These are phyloP conservation scores for Piper longum DNA, from an alignment of 164 flowering plant genomes.

Conservation along the genomic window DNA sequence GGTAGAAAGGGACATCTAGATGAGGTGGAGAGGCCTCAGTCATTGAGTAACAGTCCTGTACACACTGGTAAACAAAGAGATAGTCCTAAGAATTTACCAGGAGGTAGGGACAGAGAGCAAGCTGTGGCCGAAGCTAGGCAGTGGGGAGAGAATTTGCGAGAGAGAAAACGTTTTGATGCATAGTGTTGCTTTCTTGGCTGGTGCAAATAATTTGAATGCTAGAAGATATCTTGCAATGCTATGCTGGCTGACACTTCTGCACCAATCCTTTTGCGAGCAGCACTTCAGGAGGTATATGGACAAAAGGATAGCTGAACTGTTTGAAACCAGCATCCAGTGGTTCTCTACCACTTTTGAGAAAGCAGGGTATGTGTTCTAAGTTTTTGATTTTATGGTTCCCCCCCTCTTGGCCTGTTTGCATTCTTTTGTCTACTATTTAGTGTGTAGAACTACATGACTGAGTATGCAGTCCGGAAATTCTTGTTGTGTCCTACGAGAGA, in stretches of 20 bases:
- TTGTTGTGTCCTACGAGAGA: neutral
- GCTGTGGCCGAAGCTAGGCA: conserved; percentile 7
- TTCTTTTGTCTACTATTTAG: neutral
- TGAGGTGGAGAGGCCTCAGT: conserved; percentile 2
- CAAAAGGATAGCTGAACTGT: neutral
- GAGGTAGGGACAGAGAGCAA: conserved; percentile 5
- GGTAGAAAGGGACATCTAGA: conserved; percentile 6
- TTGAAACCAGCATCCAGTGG: neutral
- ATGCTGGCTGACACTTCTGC: no score
- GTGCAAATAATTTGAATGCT: neutral
- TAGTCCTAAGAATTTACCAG: conserved; percentile 7
- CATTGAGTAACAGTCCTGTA: conserved; percentile 5
- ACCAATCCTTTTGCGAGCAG: neutral
- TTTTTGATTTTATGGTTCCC: no score
- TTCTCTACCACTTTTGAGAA: neutral
- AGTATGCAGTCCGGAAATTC: neutral
- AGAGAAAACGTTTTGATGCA: conserved; percentile 1
- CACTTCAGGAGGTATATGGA: neutral
- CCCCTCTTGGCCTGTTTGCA: no score
- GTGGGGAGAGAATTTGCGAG: conserved; percentile 9
- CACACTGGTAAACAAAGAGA: conserved; percentile 14
- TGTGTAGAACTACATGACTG: neutral
- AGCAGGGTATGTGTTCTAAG: neutral
- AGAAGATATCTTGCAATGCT: no score
- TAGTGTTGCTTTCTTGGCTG: neutral